Evolutionary conservation across 2,329 filamentous ascomycete genomes (phyloP).

Genomic region (Pyricularia grisea): DNA sequence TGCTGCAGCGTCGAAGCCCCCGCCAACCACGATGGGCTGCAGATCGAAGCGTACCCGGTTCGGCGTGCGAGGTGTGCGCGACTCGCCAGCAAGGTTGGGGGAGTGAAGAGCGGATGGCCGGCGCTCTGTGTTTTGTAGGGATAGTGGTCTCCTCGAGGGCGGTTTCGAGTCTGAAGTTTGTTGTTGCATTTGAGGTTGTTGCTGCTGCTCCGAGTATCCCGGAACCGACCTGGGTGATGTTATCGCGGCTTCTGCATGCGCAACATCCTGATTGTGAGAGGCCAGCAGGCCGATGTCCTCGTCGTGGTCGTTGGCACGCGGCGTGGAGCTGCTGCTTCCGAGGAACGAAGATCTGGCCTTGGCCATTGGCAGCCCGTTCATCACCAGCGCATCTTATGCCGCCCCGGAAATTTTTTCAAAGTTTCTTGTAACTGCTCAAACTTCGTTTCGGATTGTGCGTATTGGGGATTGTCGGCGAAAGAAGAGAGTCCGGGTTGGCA

Average conservation of each 20-base stretch:
- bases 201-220: not conserved
- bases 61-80: conserved; percentile 48
- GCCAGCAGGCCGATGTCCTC: conserved; percentile 3
- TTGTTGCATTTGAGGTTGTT: not conserved
- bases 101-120: not conserved
- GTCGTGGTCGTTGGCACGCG: conserved; percentile 3
- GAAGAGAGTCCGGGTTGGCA: not conserved
- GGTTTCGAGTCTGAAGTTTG: not conserved
- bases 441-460: not conserved
- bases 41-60: conserved; percentile 70
- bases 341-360: conserved; percentile 3
- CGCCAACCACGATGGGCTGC: conserved; percentile 29
- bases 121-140: not conserved
- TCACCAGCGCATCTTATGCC: conserved; percentile 4
- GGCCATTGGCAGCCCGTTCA: conserved; percentile 2
- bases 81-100: not conserved
- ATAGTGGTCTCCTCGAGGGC: not conserved
- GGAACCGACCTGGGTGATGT: not conserved
- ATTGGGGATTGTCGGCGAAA: not conserved
- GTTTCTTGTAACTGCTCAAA: not conserved
- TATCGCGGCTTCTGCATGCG: not conserved
- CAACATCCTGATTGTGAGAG: not conserved
- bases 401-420: not conserved
- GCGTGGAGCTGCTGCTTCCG: conserved; percentile 2
- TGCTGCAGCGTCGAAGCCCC: not conserved